Evolutionary conservation across 345 rosid genomes (phyloP), one percentile per base, ranked within the genome.

Genomic region (Dipteronia dyeriana): DNA sequence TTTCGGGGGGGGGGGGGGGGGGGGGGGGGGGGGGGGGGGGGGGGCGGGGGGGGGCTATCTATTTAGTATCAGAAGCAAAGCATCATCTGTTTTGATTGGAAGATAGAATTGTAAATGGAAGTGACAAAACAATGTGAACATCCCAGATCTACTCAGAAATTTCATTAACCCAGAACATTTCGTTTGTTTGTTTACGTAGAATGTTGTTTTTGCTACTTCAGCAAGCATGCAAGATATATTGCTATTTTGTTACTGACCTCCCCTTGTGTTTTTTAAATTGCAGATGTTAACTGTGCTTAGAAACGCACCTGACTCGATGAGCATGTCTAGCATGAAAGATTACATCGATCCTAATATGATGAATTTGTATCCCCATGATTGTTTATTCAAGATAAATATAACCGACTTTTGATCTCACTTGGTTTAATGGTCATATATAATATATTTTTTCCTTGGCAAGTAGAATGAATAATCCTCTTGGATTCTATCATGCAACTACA

Each of bases 321-420:
- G 88, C 86, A 88, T 91, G 91, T 82, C 90, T 26, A 87, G 89
- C 84, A 75, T 95, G 89, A 90, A 91, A 69, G 94, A 91, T 60
- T 85, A 87, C 79, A 74, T 92, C 0, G 98, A 95, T 79, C 87
- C 90, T 49, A 95, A 83, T 78, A 80, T 95, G 92, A 89, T 91
- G 95, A 91, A 91, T 82, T 79, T 95, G 43, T 95, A 90, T 82
- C 99, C 99, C 25, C 94, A 89, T n/a, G 99, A 95, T 75, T 95
- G 99, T 85, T 81, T 95, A 63, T 93, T 84, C 81, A 95, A 95
- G 97, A 98, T 92, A 88, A 84, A 59, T 73, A 60, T 47, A 49
- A 39, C 25, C 29, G 49, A 26, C 39, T 63, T 78, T 39, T 45
- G 19, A 19, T 78, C 56, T 31, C 62, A 20, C 45, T 41, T 9